Conservation (phyloP, 2,329 filamentous ascomycete species). For the Xylaria sp. region DNA sequence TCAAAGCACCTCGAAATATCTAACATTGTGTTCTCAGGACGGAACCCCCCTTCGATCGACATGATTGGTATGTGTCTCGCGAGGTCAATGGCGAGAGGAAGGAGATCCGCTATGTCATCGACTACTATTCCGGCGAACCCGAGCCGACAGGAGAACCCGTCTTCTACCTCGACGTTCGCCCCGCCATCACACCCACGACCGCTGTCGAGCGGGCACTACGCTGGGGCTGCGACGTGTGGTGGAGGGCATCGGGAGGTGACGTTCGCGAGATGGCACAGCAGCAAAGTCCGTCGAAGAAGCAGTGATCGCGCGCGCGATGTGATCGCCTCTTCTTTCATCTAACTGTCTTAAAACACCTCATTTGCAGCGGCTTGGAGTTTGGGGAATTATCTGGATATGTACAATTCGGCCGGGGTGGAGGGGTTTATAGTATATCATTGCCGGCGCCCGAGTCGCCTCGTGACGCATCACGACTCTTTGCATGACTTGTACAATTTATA, state of each 20-base stretch:
- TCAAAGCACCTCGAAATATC: neutral
- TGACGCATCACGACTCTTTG: constrained; percentile 39
- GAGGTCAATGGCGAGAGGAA: constrained; percentile 73
- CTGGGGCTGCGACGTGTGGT: constrained; percentile 96
- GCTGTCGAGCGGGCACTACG: constrained; percentile 84
- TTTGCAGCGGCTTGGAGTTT: constrained; percentile 31
- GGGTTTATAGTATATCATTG: constrained; percentile 4
- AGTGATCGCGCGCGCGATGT: constrained; percentile 6
- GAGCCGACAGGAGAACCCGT: constrained; percentile 90
- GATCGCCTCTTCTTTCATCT: neutral
- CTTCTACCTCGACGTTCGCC: constrained; percentile 94
- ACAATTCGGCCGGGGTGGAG: constrained; percentile 18
- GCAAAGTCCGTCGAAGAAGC: constrained; percentile 19
- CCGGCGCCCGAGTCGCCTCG: constrained; percentile 14
- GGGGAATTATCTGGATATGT: constrained; percentile 23
- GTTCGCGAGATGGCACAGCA: constrained; percentile 59
- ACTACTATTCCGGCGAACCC: constrained; percentile 89
- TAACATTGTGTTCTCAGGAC: constrained; percentile 60
- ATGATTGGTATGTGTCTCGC: constrained; percentile 94
- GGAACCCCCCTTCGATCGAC: constrained; percentile 91
- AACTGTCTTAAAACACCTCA: neutral
- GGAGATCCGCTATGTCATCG: constrained; percentile 93
- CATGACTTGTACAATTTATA: constrained; percentile 20
- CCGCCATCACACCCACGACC: constrained; percentile 83
- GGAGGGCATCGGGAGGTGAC: constrained; percentile 81